Base-by-base conservation (phyloP, 352 stramenopile genomes). In the Phytophthora uliginosa region DNA sequence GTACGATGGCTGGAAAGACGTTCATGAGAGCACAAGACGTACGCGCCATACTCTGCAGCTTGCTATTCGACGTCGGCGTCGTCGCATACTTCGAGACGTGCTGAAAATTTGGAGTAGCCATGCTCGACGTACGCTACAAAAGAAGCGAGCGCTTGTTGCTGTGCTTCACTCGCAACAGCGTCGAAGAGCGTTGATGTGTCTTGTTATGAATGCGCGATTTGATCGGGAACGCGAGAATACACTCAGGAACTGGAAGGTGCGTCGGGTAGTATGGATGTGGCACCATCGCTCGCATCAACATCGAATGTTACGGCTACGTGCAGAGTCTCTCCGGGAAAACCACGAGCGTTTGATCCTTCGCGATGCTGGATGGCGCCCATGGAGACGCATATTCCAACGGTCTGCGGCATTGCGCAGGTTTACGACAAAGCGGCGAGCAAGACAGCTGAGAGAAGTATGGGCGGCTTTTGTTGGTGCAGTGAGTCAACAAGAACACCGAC, bases 241-340 rank as follows among this genome's bases (percentile, higher is more conserved):
- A 20, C 20, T 79, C 2, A 48, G 59, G 10, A 4, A n/a, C 12
- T 79, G 73, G 73, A 79, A 73, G 33, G 48, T 45, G 1, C 63
- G 57, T 26, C 73, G 63, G 56, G 13, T 24, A n/a, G 56, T 76
- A 12, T 68, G 68, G 73, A 76, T 22, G n/a, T 79, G 73, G 73
- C 48, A 66, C 54, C 33, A 24, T 60, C 63, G 48, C 15, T 73
- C 73, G 13, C 38, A 71, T 47, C 52, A 45, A 18, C 33, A 63
- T 63, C 63, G 68, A 53, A 62, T 53, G 20, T 22, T 76, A 17
- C 73, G 63, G 13, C 54, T 74, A 3, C 68, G 68, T 9, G 53
- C 60, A n/a, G 59, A 48, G 10, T 71, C 77, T 66, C 26, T 79
- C 5, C 68, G 66, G 36, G 68, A 79, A 42, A 68, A 59, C 20